Evolutionary conservation across 305 asterid species (phyloP).

Genomic region (Nicotiana rustica): DNA sequence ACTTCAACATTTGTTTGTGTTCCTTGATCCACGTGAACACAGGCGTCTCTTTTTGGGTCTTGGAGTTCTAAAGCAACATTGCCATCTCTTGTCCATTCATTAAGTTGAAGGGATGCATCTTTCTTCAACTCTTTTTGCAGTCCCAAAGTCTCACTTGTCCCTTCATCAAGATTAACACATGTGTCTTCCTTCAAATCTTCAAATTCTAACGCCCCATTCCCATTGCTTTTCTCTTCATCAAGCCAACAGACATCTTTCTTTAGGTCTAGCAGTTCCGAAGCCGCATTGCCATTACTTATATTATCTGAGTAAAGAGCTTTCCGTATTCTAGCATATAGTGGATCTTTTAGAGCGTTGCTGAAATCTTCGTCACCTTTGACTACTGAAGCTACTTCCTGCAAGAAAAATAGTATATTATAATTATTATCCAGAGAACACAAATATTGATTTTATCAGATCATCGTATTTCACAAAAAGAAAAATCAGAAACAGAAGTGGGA

Average conservation of each 20-base stretch:
- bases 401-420: slow-evolving; percentile 11
- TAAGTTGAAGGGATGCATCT: not conserved
- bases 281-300: slow-evolving; percentile 31
- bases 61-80: not conserved
- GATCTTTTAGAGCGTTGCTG: slow-evolving; percentile 62
- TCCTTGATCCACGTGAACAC: slow-evolving; percentile 41
- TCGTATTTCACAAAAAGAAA: not conserved
- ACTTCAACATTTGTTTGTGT: slow-evolving; percentile 39
- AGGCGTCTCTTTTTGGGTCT: not conserved
- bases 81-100: not conserved
- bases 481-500: slow-evolving; percentile 31
- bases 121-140: not conserved
- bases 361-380: slow-evolving; percentile 63
- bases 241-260: slow-evolving; percentile 13
- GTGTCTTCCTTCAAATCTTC: slow-evolving; percentile 39
- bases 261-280: slow-evolving; percentile 38
- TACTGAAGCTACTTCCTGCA: slow-evolving; percentile 83
- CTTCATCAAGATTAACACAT: not conserved
- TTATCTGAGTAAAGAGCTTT: slow-evolving; percentile 61
- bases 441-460: not conserved
- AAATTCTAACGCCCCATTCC: slow-evolving; percentile 36
- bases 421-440: not conserved
- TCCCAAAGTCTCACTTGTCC: not conserved
- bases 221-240: not conserved
- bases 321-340: slow-evolving; percentile 57